Evolutionary conservation across 139 green algal species (phyloP).

Genomic region (Chlamydomonas applanata): DNA sequence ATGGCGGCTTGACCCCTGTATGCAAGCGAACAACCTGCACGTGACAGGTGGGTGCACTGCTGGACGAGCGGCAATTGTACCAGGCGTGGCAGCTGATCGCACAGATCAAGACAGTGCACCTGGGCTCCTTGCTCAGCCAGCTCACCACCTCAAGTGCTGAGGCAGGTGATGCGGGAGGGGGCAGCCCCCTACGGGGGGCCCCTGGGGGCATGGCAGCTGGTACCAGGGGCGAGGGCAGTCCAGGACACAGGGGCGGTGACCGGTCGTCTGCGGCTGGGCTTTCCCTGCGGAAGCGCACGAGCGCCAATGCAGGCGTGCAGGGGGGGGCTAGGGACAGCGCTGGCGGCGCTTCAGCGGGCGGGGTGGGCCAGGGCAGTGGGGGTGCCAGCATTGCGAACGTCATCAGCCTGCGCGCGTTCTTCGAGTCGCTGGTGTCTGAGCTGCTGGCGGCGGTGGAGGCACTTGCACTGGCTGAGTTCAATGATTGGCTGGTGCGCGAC

Average conservation of each 20-base stretch:
- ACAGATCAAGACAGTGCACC: constrained; percentile 29
- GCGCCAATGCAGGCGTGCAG: not conserved
- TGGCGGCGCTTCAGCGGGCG: not conserved
- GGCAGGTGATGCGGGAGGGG: not conserved
- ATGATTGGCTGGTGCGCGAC: constrained; percentile 74
- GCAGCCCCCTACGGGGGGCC: not conserved
- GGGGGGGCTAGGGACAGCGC: too few relatives aligned
- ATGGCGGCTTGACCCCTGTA: too few relatives aligned
- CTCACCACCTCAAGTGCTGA: too few relatives aligned
- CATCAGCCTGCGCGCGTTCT: constrained; percentile 40
- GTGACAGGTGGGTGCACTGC: constrained; percentile 22
- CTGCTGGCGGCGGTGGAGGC: constrained; percentile 52
- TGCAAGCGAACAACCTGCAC: not conserved
- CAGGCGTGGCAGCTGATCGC: constrained; percentile 56
- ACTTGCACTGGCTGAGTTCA: constrained; percentile 62
- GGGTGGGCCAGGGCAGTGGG: not conserved
- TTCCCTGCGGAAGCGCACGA: not conserved
- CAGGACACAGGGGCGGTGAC: not conserved
- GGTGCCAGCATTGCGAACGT: not conserved
- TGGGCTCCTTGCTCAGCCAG: constrained; percentile 2
- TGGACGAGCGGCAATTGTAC: constrained; percentile 53
- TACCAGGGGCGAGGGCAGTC: too few relatives aligned
- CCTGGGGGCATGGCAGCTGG: too few relatives aligned
- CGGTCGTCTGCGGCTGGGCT: not conserved
- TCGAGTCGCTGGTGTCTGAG: constrained; percentile 43